These are phyloP conservation scores for Tripidium arundinaceum DNA, from an alignment of 202 grass and related monocot species.

Conservation along the genomic window DNA sequence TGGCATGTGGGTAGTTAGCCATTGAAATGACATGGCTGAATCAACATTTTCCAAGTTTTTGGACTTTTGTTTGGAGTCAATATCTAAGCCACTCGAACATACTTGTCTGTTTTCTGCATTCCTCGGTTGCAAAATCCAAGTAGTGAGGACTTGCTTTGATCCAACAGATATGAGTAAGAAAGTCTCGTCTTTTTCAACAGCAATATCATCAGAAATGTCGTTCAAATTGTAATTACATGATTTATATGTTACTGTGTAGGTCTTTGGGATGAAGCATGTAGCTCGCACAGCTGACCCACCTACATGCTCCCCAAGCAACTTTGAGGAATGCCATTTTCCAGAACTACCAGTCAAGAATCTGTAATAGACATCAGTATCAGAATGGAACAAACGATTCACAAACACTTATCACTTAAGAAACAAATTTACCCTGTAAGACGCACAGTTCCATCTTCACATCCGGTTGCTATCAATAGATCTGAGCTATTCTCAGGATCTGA, in stretches of 20 bases:
- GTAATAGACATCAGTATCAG: slow-evolving; percentile 20
- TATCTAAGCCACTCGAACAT: slow-evolving; percentile 17
- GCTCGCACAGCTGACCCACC: slow-evolving; percentile 92
- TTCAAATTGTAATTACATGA: not conserved
- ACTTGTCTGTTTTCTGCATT: slow-evolving; percentile 4
- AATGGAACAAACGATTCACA: not conserved
- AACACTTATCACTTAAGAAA: slow-evolving; percentile 1
- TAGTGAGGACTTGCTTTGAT: slow-evolving; percentile 91
- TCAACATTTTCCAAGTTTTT: slow-evolving; percentile 19
- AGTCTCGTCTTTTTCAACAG: slow-evolving; percentile 32
- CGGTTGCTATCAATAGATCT: slow-evolving; percentile 63
- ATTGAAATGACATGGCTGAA: slow-evolving; percentile 63
- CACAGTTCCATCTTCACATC: slow-evolving; percentile 93
- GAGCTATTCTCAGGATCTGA: slow-evolving; percentile 27
- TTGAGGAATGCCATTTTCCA: slow-evolving; percentile 74
- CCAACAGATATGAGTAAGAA: slow-evolving; percentile 88
- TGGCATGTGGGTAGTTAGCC: slow-evolving; percentile 85
- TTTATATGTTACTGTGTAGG: slow-evolving; percentile 44
- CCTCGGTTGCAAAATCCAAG: slow-evolving; percentile 72
- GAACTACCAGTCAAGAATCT: slow-evolving; percentile 51
- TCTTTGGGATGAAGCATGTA: slow-evolving; percentile 65
- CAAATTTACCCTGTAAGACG: slow-evolving; percentile 74
- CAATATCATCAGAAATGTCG: slow-evolving; percentile 12
- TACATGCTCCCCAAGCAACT: slow-evolving; percentile 91
- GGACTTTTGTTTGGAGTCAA: slow-evolving; percentile 22